Base-by-base conservation (phyloP, 768 basidiomycete species). In the Phylloporus scabripes region DNA sequence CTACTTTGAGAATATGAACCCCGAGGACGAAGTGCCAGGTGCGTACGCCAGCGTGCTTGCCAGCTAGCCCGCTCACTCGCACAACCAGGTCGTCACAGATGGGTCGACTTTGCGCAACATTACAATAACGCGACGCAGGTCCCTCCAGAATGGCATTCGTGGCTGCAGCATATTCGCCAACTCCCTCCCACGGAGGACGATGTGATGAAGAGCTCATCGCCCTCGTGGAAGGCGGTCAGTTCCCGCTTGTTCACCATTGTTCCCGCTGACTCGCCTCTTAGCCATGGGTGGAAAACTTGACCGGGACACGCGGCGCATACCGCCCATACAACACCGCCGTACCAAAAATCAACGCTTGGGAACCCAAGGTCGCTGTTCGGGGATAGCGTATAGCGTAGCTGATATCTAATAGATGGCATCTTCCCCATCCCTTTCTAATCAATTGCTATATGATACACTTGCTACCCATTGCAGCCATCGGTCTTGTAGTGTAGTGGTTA, bases 61-160 rank as follows among this genome's bases (percentile, higher is more conserved):
- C 12, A 40, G 5, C 7, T 17, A 7, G 15, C 23, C 11, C 15
- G 39, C 23, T 40, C 21, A 40, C 23, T n/a, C 23, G 14, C 23
- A 14, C 11, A 2, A 40, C 11, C 65, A 90, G 93, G 94, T 60
- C 89, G 95, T 58, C 92, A 96, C 64, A 81, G 95, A 68, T 98
- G 95, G 95, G 83, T 98, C 37, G 95, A 98, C 72, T 92, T 79
- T 61, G 78, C 85, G 15, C 92, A 96, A 81, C 89, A 93, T 62
- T 81, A 92, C 53, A 84, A 77, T 70, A 87, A 97, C 60, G 91
- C 89, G n/a, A 79, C 90, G 0, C 95, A 99, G 73, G 84, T 96
- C 31, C 89, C 92, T 14, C 80, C 94, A 0, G 93, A 95, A 70
- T 97, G 95, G 95, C 95, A 96, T 72, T 83, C 93, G 5, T 98